Evolutionary conservation across 129 eudicot species (phyloP), one percentile per base, ranked within the genome.

Genomic region (Artemisia argyi): DNA sequence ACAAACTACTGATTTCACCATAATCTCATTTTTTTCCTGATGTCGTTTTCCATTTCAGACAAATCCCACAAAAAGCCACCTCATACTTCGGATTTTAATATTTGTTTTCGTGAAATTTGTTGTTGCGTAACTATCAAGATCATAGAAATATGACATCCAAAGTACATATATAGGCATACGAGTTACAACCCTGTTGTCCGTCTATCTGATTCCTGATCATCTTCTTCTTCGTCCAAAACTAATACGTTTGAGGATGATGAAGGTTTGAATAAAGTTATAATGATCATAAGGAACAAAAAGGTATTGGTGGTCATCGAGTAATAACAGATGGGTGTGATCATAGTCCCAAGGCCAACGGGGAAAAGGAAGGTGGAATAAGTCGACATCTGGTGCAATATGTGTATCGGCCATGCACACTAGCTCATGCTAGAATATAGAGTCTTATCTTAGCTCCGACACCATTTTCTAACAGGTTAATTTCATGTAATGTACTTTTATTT

Each of bases 371-470:
- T 72, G 51, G 79, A 61, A 62, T 32, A 49, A 61, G 52, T 5
- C 42, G 42, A 35, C 8, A 35, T 55, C 61, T 73, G n/a, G 68
- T 49, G 35, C 70, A 81, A 11, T 87, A 72, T 30, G 35, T 30
- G 35, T 30, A 30, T 30, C 35, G 95, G 32, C 83, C 95, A 18
- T 83, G 91, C 39, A 81, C 89, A 53, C 97, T 95, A 15, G 95
- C 95, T 80, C 97, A 91, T 65, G 66, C 85, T 71, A 77, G 78
- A 54, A 83, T 68, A 91, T 80, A 73, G 97, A 91, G 81, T 81
- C 86, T 75, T 95, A 91, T 65, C 91, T 91, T 20, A 91, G 97
- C 65, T 91, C 97, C 18, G 91, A 80, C 77, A 86, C 95, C 65
- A 91, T 91, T 74, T 91, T 91, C 55, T 83, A 80, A 77, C 97